Conservation (phyloP, 129 eudicot genomes). For the Artemisia argyi region DNA sequence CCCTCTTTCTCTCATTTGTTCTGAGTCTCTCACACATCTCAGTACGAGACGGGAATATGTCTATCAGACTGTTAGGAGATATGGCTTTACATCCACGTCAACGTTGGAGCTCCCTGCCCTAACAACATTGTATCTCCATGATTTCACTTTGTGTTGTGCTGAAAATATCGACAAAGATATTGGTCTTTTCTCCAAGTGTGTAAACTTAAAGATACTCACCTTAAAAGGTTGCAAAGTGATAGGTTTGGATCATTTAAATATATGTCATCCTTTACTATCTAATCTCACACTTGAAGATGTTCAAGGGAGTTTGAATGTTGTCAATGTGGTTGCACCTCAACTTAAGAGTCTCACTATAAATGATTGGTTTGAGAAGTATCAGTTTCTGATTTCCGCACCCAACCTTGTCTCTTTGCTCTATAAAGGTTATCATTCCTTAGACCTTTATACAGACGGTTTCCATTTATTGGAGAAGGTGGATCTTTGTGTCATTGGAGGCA, state of each 20-base stretch:
- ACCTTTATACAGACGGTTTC: neutral
- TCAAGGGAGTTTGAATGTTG: neutral
- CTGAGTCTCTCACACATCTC: too few relatives aligned
- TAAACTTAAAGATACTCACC: constrained; percentile 20
- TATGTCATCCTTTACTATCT: constrained; percentile 12
- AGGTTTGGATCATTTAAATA: neutral
- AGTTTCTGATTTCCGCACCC: constrained; percentile 14
- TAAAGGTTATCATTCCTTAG: neutral
- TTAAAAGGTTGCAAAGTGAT: neutral
- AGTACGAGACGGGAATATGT: too few relatives aligned
- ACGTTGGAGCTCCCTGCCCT: too few relatives aligned
- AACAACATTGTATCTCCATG: neutral
- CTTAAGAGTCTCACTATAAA: constrained; percentile 7
- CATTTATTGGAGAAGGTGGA: constrained; percentile 19
- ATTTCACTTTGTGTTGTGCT: neutral
- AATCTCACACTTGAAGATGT: neutral
- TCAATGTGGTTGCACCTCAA: constrained; percentile 20
- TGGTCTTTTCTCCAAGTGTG: constrained; percentile 24
- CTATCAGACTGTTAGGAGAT: too few relatives aligned
- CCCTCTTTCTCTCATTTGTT: too few relatives aligned
- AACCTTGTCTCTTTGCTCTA: constrained; percentile 11
- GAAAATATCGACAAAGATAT: neutral
- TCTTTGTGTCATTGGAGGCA: neutral
- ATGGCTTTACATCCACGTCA: too few relatives aligned
- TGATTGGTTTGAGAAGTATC: too few relatives aligned